Evolutionary conservation across 768 basidiomycete species (phyloP).

Genomic region (Coprinopsis marcescibilis): DNA sequence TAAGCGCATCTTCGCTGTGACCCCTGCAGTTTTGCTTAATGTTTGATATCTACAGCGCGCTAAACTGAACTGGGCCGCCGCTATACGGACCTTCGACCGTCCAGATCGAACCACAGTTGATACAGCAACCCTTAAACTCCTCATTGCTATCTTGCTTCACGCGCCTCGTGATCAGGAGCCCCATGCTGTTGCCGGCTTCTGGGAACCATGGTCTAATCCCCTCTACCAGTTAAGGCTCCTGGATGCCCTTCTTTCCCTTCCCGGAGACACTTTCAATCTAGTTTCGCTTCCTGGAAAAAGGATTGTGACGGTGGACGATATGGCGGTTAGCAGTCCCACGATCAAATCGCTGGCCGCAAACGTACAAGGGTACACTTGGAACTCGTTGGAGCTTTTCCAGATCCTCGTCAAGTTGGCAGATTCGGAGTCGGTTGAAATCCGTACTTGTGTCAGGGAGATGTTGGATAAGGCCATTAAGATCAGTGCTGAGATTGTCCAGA

Average conservation of each 20-base stretch:
- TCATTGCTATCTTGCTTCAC: constrained; percentile 83
- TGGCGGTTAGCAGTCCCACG: constrained; percentile 78
- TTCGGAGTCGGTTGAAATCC: constrained; percentile 65
- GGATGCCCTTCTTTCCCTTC: constrained; percentile 82
- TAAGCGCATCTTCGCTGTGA: constrained; percentile 33
- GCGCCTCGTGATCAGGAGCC: constrained; percentile 70
- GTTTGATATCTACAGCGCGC: constrained; percentile 41
- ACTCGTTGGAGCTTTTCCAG: constrained; percentile 86
- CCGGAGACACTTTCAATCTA: constrained; percentile 90
- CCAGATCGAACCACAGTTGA: constrained; percentile 81
- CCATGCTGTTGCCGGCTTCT: constrained; percentile 82
- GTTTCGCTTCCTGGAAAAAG: constrained; percentile 78
- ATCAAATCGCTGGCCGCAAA: constrained; percentile 88
- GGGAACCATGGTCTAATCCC: constrained; percentile 81
- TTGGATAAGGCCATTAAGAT: constrained; percentile 91
- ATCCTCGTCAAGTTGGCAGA: constrained; percentile 78
- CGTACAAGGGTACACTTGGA: constrained; percentile 92
- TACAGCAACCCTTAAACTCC: constrained; percentile 81
- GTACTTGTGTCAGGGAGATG: constrained; percentile 80
- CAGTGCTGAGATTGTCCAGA: constrained; percentile 89
- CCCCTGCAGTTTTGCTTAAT: constrained; percentile 3
- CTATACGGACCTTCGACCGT: constrained; percentile 84
- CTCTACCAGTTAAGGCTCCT: constrained; percentile 82
- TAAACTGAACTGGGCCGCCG: constrained; percentile 70
- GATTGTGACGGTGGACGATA: constrained; percentile 86